Evolutionary conservation across 345 rosid species (phyloP).

Genomic region (Citrus reticulata): DNA sequence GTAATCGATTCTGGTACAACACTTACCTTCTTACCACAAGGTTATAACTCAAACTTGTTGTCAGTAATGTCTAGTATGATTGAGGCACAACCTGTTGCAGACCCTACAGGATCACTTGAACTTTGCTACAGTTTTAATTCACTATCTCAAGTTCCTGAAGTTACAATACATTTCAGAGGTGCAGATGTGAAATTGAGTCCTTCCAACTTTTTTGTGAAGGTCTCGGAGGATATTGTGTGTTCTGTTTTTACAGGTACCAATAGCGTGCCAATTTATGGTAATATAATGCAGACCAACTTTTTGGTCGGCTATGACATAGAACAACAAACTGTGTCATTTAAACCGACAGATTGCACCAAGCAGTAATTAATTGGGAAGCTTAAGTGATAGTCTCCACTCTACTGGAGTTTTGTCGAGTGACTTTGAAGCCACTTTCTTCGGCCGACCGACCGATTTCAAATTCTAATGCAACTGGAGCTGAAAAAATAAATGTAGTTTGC

Average conservation of each 20-base stretch:
- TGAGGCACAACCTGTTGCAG: constrained; percentile 12
- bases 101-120: constrained; percentile 16
- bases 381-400: too few relatives aligned
- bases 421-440: too few relatives aligned
- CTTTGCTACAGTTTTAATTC: constrained; percentile 33
- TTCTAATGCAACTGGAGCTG: too few relatives aligned
- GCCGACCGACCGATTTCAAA: too few relatives aligned
- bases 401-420: too few relatives aligned
- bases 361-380: background rate
- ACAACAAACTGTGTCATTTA: constrained; percentile 34
- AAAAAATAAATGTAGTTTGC: too few relatives aligned
- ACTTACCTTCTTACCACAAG: constrained; percentile 31
- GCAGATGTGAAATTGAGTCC: constrained; percentile 36
- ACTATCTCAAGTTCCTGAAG: constrained; percentile 23
- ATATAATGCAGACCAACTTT: constrained; percentile 45
- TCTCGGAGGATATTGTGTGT: constrained; percentile 26
- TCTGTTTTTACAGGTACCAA: constrained; percentile 18
- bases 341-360: constrained; percentile 40
- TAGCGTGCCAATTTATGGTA: constrained; percentile 29
- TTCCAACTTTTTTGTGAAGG: constrained; percentile 26
- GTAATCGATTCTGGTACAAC: constrained; percentile 66
- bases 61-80: constrained; percentile 16
- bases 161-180: constrained; percentile 35
- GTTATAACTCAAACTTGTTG: constrained; percentile 20
- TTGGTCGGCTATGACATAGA: constrained; percentile 48